Conservation (phyloP, 2,329 filamentous ascomycete species). For the Colletotrichum sp. region DNA sequence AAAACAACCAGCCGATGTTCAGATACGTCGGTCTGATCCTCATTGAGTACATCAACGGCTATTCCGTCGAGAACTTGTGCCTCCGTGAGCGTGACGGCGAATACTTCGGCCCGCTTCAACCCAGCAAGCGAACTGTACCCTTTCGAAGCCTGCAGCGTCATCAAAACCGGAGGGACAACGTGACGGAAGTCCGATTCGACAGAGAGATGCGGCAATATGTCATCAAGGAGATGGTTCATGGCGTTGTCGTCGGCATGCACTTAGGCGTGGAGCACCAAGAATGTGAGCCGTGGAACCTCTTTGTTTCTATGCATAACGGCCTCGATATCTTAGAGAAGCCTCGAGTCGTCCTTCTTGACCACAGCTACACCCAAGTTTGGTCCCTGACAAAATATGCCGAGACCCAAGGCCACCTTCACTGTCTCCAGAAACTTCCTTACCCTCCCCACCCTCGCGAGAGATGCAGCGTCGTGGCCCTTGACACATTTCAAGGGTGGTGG, state of each 20-base stretch:
- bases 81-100: rapidly evolving
- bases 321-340: rapidly evolving
- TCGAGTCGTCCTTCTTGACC: neutral
- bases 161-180: too few species aligned
- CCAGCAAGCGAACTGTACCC: neutral
- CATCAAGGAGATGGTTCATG: neutral
- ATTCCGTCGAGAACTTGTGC: neutral
- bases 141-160: too few species aligned
- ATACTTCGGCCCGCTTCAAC: too few species aligned
- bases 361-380: neutral
- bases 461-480: rapidly evolving
- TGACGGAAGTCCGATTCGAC: too few species aligned
- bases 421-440: neutral
- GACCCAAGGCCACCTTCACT: rapidly evolving
- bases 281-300: conserved; percentile 33
- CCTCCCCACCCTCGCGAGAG: neutral
- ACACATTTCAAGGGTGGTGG: rapidly evolving
- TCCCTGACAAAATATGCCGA: neutral
- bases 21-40: neutral
- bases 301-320: neutral
- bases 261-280: neutral
- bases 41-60: neutral
- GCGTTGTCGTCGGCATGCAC: neutral
- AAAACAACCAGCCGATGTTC: neutral
- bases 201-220: too few species aligned